Conservation (phyloP, 768 basidiomycete genomes). For the Mycena filopes region DNA sequence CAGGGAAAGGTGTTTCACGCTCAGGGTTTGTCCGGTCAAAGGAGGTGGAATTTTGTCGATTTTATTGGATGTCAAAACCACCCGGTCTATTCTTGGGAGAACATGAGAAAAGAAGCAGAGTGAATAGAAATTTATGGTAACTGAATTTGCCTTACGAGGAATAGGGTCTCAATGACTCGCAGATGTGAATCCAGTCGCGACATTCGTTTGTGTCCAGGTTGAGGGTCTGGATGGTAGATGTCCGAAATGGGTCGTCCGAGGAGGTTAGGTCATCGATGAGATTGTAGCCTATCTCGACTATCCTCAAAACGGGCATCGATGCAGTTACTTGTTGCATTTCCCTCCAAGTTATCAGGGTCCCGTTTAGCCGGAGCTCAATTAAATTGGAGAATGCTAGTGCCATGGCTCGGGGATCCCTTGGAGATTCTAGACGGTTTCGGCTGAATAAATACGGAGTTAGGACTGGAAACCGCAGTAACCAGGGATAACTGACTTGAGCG, state of each 20-base stretch:
- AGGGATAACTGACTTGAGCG: slow-evolving; percentile 74
- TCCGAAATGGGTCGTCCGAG: slow-evolving; percentile 28
- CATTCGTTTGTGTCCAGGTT: slow-evolving; percentile 81
- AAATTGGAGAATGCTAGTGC: slow-evolving; percentile 59
- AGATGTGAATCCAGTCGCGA: slow-evolving; percentile 64
- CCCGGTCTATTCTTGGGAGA: slow-evolving; percentile 64
- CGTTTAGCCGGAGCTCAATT: slow-evolving; percentile 78
- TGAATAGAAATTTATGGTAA: slow-evolving; percentile 15
- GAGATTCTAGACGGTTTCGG: slow-evolving; percentile 70
- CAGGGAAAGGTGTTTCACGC: slow-evolving; percentile 69
- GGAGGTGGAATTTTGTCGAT: slow-evolving; percentile 62
- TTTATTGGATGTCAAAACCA: slow-evolving; percentile 74
- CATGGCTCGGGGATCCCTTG: slow-evolving; percentile 44
- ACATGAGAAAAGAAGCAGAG: slow-evolving; percentile 23
- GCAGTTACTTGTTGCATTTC: slow-evolving; percentile 65
- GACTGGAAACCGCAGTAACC: slow-evolving; percentile 29
- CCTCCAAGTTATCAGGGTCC: slow-evolving; percentile 76
- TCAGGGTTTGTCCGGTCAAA: slow-evolving; percentile 40
- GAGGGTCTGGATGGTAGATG: slow-evolving; percentile 55
- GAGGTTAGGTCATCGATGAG: slow-evolving; percentile 45
- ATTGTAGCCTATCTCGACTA: slow-evolving; percentile 82
- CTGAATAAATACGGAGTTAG: slow-evolving; percentile 50
- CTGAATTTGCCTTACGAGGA: slow-evolving; percentile 52
- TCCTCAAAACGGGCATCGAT: slow-evolving; percentile 63
- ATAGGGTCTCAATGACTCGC: slow-evolving; percentile 55